Evolutionary conservation across 768 basidiomycete genomes (phyloP), one percentile per base, ranked within the genome.

Genomic region (Phaeolepiota aurea): DNA sequence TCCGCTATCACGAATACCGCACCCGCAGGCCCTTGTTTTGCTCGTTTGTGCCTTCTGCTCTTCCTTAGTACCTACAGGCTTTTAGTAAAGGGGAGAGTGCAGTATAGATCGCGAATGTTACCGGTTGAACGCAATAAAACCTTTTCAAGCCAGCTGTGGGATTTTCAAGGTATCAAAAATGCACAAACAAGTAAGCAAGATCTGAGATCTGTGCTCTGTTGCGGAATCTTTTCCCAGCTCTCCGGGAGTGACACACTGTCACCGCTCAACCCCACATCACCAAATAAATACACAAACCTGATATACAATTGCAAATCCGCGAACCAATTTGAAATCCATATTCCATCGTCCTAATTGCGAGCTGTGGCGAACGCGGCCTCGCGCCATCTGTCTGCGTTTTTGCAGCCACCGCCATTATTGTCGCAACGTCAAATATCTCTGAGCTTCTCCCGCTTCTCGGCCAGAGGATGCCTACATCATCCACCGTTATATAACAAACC

Each of bases 131-230:
- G 41, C 47, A 46, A 46, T 52, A 32, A 42, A 39, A 14, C 51
- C 51, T 49, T 54, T 43, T 53, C 38, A 35, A 48, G 52, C 33
- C 28, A 37, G 32, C 37, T 43, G 47, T 52, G 50, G 39, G 52
- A 48, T 43, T 38, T 12, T 38, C 37, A 40, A 35, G 30, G 37
- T 47, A 42, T 44, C 43, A 42, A 11, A n/a, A 20, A 20, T 38
- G 37, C 31, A 22, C 14, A 21, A 19, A 48, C 44, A 48, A 42
- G 30, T 23, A 45, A 22, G 14, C 37, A 43, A 40, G 44, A 51
- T 54, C 45, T 47, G 35, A 47, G 47, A 49, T 51, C 41, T 18
- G 28, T 28, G 32, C 39, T 43, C 36, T 20, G 37, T 41, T 45
- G 43, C 40, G 40, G 42, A 37, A 38, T 40, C 19, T 35, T 45